Base-by-base conservation (phyloP, 495 filamentous ascomycete species). In the Extremus antarcticus region DNA sequence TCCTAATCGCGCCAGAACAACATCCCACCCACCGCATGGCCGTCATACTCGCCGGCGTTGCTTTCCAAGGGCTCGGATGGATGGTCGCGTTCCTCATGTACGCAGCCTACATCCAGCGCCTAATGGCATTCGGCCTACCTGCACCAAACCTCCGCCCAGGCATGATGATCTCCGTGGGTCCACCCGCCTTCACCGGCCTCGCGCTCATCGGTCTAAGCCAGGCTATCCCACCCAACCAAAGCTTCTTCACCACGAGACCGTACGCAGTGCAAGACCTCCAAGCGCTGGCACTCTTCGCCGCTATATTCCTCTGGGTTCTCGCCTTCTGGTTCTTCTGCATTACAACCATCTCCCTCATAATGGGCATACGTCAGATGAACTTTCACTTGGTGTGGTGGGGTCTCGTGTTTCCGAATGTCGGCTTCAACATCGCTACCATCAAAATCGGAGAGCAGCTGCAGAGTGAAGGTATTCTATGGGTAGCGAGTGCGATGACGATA, bases 251-350 rank as follows among this genome's bases (percentile, higher is more conserved):
- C 23, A 54, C 51, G 13, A 54, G 59, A 41, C 54, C 59, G 8
- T 15, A 54, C 2, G 63, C 64, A 3, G 68, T 64, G 0, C 65
- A 73, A 9, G 68, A 75, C 20, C 53, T 83, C 13, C 66, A 73
- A 40, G 59, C 83, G 1, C 40, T 78, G 10, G 77, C 80, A 0
- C 61, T 82, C 19, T 66, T 70, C 0, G 56, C 70, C 0, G 82
- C 73, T 1, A 75, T 84, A 2, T 85, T 85, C 54, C 70, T 89
- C 1, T 89, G 85, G 85, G 76, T 77, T 0, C 67, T 88, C 13
- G 79, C 76, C 39, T 73, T 87, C 32, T 88, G 84, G 84, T 87
- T 87, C 71, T 87, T 87, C 64, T 71, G 70, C 32, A 72, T 83
- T 3, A 79, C 81, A 0, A 57, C 74, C 9, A 66, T 81, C 20